A percentile compares a stretch with the other conserved stretches of the same genome.
Conservation (phyloP, 164 flowering plant genomes). For the Annona cherimola region DNA sequence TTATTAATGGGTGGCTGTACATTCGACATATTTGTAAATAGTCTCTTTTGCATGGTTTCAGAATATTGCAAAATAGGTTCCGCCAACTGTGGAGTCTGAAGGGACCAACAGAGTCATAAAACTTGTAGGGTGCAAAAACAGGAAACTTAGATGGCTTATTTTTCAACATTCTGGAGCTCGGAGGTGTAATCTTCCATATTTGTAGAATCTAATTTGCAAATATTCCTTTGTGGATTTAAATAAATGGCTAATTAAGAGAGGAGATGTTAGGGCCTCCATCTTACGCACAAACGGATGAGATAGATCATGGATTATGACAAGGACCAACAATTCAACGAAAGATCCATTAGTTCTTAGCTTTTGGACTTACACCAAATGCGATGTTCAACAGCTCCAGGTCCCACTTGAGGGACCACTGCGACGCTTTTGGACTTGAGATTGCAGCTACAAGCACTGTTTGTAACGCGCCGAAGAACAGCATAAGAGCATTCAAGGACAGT, state of each 20-base stretch:
- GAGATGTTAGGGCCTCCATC: no score
- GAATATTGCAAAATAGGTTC: neutral
- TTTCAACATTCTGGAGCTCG: no score
- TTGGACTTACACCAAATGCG: slow-evolving; percentile 20
- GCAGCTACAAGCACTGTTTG: slow-evolving; percentile 19
- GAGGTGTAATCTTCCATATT: no score
- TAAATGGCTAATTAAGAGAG: no score
- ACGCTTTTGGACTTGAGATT: slow-evolving; percentile 11
- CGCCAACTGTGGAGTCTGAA: neutral
- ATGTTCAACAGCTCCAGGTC: slow-evolving; percentile 23
- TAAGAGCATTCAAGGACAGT: slow-evolving; percentile 18
- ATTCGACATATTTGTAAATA: neutral
- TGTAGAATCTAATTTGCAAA: no score
- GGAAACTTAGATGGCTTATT: no score
- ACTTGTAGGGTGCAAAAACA: neutral
- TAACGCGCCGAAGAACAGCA: slow-evolving; percentile 22
- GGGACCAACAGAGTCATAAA: neutral
- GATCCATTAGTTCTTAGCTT: no score
- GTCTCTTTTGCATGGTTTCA: neutral
- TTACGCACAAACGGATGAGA: no score
- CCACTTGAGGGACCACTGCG: slow-evolving; percentile 21
- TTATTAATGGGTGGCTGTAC: neutral
- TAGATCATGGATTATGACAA: no score
- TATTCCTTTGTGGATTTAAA: no score
- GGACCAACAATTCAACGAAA: no score